Conservation (phyloP, 148 eudicot species). For the Spergularia bocconei region DNA sequence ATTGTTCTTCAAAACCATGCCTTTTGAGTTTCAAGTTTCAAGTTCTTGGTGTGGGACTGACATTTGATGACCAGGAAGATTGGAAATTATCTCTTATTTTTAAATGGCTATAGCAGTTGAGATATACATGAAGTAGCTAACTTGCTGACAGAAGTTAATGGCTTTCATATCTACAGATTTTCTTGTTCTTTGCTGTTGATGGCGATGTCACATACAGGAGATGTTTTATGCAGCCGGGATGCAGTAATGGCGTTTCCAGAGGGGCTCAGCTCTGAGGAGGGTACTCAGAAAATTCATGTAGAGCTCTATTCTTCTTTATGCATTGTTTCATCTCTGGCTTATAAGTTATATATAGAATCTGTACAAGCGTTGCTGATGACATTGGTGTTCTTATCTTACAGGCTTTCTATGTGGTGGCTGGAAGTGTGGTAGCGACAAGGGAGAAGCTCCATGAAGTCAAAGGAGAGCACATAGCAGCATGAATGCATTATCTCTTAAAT, state of each 20-base stretch:
- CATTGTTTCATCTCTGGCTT: neutral
- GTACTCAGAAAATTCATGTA: neutral
- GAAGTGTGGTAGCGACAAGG: neutral
- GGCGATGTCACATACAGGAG: neutral
- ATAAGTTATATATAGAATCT: neutral
- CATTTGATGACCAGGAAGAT: too few species aligned
- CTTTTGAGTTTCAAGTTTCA: too few species aligned
- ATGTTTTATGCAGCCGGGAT: slow-evolving; percentile 10
- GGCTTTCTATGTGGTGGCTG: neutral
- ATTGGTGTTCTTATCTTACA: neutral
- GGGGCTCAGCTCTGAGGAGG: slow-evolving; percentile 18
- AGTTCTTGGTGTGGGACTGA: too few species aligned
- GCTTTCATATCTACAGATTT: neutral
- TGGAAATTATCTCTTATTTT: too few species aligned
- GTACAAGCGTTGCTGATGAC: neutral
- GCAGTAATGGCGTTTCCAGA: slow-evolving; percentile 14
- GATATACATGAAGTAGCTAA: neutral
- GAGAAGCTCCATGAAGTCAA: neutral
- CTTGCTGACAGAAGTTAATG: too few species aligned
- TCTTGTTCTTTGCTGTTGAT: slow-evolving; percentile 17
- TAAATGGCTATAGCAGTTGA: too few species aligned
- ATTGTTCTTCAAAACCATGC: too few species aligned
- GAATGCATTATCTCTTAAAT: too few species aligned
- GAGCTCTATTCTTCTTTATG: neutral
- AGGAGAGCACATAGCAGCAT: neutral